Evolutionary conservation across 768 basidiomycete genomes (phyloP), one percentile per base, ranked within the genome.

Genomic region (Coprinopsis sp.): DNA sequence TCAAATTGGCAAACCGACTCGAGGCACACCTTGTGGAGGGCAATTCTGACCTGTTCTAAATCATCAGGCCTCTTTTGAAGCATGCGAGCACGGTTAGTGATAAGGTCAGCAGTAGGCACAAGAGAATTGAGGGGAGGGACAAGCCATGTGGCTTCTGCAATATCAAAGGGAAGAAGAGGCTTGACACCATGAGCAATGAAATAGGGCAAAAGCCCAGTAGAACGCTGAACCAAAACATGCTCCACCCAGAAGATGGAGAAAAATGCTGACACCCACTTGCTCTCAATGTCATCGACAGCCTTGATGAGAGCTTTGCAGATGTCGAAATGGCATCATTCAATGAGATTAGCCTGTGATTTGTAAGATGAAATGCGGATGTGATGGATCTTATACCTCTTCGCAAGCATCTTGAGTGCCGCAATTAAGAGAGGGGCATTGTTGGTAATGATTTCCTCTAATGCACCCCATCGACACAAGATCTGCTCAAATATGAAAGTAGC

Each of bases 311-410:
- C 44, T 45, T 65, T 56, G 0, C 64, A 71, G 56, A 1, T 63
- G 49, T 0, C 71, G 30, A 31, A 31, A n/a, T 31, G 30, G 8
- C 30, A 31, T 31, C 30, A n/a, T 31, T 31, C 30, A 8, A 31
- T n/a, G n/a, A 31, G 62, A 13, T 73, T 70, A 0, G 67, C 67
- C 1, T 53, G 52, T 0, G 67, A 72, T 45, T 74, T 74, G 52
- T 74, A 75, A 0, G 61, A 53, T 13, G 62, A 68, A 11, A 75
- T 75, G 0, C 51, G 33, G 6, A 74, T 72, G 38, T 72, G 66
- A 2, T 45, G 33, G 19, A 73, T 64, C 12, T 66, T 37, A 5
- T 61, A 62, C 30, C 56, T 54, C 11, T 60, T 18, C 0, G 40
- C 39, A 1, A 62, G 44, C 6, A 43, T 48, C 21, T 56, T 40